These are phyloP conservation scores for Eudorina sp. DNA, from an alignment of 139 green algal species.

Conservation along the genomic window DNA sequence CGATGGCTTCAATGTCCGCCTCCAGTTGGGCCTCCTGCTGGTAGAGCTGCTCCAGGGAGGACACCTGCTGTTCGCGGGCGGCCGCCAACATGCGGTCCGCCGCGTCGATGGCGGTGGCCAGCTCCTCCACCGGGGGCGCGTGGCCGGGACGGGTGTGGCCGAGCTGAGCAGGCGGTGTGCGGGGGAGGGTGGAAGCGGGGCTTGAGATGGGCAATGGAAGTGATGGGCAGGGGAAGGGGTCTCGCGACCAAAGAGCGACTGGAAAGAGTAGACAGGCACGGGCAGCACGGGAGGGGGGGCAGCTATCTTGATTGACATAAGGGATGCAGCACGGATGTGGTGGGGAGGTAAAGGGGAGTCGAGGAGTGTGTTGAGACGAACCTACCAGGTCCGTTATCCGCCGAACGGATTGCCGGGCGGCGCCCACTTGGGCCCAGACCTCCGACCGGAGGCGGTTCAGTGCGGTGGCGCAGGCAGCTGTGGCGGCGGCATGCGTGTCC, in stretches of 20 bases:
- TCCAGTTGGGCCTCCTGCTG: slow-evolving; percentile 37
- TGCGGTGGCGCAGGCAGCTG: not conserved
- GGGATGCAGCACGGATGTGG: too few species aligned
- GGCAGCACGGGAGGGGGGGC: too few species aligned
- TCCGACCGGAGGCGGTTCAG: not conserved
- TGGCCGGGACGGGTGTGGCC: not conserved
- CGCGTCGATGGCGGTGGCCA: slow-evolving; percentile 30
- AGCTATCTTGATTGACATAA: too few species aligned
- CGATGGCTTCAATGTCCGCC: slow-evolving; percentile 38
- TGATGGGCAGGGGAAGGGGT: not conserved
- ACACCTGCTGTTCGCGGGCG: slow-evolving; percentile 24
- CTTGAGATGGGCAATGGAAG: not conserved
- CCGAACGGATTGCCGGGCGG: not conserved
- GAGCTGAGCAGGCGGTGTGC: slow-evolving; percentile 7
- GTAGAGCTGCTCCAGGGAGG: slow-evolving; percentile 35
- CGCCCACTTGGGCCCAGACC: not conserved
- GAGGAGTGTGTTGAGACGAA: not conserved
- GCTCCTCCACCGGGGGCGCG: slow-evolving; percentile 7
- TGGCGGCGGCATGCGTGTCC: not conserved
- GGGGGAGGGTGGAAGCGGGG: not conserved
- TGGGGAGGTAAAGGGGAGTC: not conserved
- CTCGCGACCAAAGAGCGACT: too few species aligned
- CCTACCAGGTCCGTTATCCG: not conserved
- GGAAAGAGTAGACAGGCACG: too few species aligned
- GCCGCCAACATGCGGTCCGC: not conserved